Conservation (phyloP, 768 basidiomycete genomes). For the Pleurotus salmoneostramineus region DNA sequence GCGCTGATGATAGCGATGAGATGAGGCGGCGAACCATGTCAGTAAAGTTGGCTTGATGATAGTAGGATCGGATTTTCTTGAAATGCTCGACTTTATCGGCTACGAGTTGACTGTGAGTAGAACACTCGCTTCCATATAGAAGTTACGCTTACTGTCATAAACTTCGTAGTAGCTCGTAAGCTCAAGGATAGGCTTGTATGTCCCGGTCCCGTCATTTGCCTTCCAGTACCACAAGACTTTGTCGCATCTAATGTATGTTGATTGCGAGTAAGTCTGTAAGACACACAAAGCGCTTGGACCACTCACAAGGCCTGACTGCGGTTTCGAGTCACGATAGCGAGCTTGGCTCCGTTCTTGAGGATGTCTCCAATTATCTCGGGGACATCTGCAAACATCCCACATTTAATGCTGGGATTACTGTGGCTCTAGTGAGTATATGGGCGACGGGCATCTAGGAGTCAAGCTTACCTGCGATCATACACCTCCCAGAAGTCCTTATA, state of each 20-base stretch:
- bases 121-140: neutral
- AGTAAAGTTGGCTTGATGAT: neutral
- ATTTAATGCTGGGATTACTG: neutral
- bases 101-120: neutral
- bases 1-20: neutral
- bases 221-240: neutral
- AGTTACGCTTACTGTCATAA: neutral
- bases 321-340: neutral
- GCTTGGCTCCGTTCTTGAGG: neutral
- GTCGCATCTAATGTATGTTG: neutral
- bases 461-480: neutral
- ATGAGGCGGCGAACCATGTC: neutral
- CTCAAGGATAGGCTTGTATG: neutral
- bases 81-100: neutral
- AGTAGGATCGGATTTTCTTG: neutral
- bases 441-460: no score
- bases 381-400: neutral
- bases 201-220: neutral
- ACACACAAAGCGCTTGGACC: no score
- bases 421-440: no score
- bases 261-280: neutral
- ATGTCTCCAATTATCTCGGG: neutral
- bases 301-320: neutral
- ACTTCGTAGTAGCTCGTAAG: neutral
- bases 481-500: neutral